Conservation (phyloP, 805 yeast species). For the Candida broadrunensis region DNA sequence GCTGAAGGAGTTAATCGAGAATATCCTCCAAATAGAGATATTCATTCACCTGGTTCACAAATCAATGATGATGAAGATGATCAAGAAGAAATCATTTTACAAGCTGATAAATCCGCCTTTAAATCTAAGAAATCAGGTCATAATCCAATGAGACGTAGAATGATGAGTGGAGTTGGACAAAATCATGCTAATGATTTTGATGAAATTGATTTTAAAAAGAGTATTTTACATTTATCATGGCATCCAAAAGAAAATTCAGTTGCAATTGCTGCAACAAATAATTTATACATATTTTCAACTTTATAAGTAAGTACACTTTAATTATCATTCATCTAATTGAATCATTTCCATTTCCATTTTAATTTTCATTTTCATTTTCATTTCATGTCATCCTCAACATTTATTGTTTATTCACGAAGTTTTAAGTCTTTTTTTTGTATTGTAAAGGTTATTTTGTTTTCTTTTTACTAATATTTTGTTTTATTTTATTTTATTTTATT, state of each 20-base stretch:
- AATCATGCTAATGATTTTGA: slow-evolving; percentile 58
- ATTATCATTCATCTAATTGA: not conserved
- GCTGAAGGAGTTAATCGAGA: slow-evolving; percentile 9
- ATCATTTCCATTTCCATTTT: too few relatives aligned
- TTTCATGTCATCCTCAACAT: not conserved
- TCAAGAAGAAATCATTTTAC: slow-evolving; percentile 69
- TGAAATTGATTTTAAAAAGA: slow-evolving; percentile 88
- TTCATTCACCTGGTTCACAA: slow-evolving; percentile 31
- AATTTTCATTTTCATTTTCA: too few relatives aligned
- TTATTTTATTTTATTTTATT: not conserved
- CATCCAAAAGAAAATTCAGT: slow-evolving; percentile 96
- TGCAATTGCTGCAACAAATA: slow-evolving; percentile 98
- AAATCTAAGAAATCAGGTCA: slow-evolving; percentile 64
- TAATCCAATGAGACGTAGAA: slow-evolving; percentile 42
- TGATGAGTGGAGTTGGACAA: slow-evolving; percentile 49
- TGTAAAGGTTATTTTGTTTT: not conserved
- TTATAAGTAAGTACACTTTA: slow-evolving; percentile 31
- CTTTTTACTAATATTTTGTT: not conserved
- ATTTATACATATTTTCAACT: slow-evolving; percentile 80
- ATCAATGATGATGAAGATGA: slow-evolving; percentile 30
- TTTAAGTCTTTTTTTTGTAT: not conserved
- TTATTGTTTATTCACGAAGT: too few relatives aligned
- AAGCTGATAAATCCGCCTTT: slow-evolving; percentile 97
- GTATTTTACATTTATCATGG: slow-evolving; percentile 95
- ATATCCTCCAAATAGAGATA: slow-evolving; percentile 25